phyloP scores from a whole-genome alignment of 2,329 filamentous ascomycete species.

The Neonectria magnoliae region DNA sequence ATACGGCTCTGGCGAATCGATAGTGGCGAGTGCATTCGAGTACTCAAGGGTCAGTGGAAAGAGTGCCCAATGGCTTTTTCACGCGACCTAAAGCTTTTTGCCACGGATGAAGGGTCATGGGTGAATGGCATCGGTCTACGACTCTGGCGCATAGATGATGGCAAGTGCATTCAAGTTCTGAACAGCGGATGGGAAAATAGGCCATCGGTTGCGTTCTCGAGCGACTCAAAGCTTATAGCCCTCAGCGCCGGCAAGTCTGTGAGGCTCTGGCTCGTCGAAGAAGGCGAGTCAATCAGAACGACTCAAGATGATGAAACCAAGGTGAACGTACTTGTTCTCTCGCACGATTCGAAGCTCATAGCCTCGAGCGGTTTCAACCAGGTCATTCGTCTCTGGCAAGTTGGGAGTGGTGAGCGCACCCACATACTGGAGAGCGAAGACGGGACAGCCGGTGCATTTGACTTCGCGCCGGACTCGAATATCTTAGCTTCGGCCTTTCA shows the following conservation, averaged over 20 bases:
- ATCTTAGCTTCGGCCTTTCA: not conserved
- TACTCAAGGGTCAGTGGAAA: too few species aligned
- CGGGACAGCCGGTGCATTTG: not conserved
- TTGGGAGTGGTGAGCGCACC: not conserved
- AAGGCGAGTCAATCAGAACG: too few species aligned
- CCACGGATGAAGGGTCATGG: too few species aligned
- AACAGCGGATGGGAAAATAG: too few species aligned
- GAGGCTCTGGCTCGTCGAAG: not conserved
- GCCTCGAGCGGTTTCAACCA: not conserved
- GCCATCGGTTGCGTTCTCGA: constrained; percentile 15
- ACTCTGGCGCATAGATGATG: not conserved
- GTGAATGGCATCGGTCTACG: not conserved
- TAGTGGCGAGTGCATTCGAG: too few species aligned
- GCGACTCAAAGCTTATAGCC: constrained; percentile 13
- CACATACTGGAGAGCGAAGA: not conserved
- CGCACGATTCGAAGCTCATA: not conserved
- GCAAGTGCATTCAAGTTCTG: constrained; percentile 13
- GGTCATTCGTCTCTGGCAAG: not conserved
- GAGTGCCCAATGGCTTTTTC: too few species aligned
- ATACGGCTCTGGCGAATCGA: too few species aligned
- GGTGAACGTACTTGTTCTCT: not conserved
- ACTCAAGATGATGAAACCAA: too few species aligned
- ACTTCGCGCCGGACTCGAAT: not conserved
- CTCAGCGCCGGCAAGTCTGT: constrained; percentile 12
- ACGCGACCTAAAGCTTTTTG: too few species aligned